Conservation (phyloP, 2,329 filamentous ascomycete genomes). For the Fusarium globosum region DNA sequence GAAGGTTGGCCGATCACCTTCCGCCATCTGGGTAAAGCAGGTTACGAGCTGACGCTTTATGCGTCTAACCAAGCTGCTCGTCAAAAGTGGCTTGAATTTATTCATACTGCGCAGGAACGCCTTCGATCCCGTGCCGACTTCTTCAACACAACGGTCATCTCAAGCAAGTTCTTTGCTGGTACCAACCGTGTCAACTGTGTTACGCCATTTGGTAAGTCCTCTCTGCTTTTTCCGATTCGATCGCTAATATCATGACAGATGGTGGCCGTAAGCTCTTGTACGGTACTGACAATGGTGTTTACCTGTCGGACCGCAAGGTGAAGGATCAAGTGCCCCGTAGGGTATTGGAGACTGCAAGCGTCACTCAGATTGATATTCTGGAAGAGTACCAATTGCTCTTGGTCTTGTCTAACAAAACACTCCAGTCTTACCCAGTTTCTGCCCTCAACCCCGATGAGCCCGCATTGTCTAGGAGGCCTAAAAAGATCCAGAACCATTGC, state of each 20-base stretch:
- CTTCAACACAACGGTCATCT: conserved; percentile 78
- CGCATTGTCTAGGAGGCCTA: conserved; percentile 82
- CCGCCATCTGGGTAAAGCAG: conserved; percentile 92
- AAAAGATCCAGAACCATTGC: conserved; percentile 96
- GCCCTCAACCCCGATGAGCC: conserved; percentile 88
- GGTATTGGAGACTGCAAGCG: conserved; percentile 85
- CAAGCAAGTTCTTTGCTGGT: conserved; percentile 68
- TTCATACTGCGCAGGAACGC: conserved; percentile 89
- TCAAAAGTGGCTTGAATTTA: conserved; percentile 97
- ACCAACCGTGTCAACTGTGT: conserved; percentile 93
- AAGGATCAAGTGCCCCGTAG: conserved; percentile 84
- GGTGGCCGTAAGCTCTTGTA: conserved; percentile 94
- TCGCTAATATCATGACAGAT: conserved; percentile 63
- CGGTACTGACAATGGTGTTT: conserved; percentile 94
- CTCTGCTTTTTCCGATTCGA: conserved; percentile 7
- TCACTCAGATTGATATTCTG: conserved; percentile 95
- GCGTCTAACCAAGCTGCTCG: conserved; percentile 86
- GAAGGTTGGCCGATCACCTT: conserved; percentile 97
- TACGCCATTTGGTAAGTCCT: conserved; percentile 81
- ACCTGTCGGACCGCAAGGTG: conserved; percentile 88
- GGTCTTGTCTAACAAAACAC: conserved; percentile 91
- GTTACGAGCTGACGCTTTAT: conserved; percentile 91
- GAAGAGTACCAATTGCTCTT: conserved; percentile 94
- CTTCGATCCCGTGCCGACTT: conserved; percentile 90
- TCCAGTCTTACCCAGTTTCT: conserved; percentile 88